These are phyloP conservation scores for Chalara sp. DNA, from an alignment of 2,329 filamentous ascomycete species.

Conservation along the genomic window DNA sequence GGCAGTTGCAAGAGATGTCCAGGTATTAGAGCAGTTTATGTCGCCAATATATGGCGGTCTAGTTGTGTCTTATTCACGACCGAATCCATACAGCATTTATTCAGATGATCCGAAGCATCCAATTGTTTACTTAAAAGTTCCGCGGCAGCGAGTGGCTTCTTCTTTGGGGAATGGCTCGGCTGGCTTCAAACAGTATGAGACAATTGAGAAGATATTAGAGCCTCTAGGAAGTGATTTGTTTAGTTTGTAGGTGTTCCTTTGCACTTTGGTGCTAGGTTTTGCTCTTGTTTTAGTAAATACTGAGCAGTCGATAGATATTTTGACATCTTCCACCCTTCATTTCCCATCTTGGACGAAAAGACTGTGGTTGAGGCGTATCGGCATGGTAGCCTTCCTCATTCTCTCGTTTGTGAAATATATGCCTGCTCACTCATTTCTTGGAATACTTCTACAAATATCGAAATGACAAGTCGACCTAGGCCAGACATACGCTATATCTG, in stretches of 20 bases:
- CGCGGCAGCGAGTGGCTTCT: background rate
- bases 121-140: background rate
- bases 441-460: background rate
- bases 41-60: conserved; percentile 23
- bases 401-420: background rate
- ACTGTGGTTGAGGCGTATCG: background rate
- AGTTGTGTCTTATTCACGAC: background rate
- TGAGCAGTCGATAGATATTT: background rate
- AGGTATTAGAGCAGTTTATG: conserved; percentile 51
- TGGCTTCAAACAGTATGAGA: background rate
- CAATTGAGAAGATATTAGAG: background rate
- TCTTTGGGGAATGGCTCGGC: background rate
- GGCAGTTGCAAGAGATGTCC: conserved; percentile 50
- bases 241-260: background rate
- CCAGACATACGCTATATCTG: background rate
- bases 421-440: background rate
- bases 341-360: background rate
- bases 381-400: background rate
- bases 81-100: background rate
- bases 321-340: background rate
- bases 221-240: background rate
- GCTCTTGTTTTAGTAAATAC: no score
- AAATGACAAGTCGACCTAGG: background rate
- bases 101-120: background rate
- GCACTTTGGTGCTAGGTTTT: no score